phyloP scores from a whole-genome alignment of 306 rosid genomes.

The Corylus heterophylla region DNA sequence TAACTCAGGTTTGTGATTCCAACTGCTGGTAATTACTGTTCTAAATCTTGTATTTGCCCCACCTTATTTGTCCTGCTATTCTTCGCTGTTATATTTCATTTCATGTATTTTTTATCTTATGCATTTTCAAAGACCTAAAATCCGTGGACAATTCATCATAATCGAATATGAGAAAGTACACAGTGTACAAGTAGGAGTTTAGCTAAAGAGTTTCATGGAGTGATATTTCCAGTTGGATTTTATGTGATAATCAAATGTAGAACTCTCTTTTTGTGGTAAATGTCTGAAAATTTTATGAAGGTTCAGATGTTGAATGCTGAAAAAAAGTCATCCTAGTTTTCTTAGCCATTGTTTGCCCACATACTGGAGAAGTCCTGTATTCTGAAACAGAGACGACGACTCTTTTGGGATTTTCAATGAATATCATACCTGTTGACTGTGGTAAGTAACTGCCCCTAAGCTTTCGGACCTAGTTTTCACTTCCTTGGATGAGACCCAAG shows the following conservation, averaged over 20 bases:
- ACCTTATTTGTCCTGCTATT: background rate
- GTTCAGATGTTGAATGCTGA: too few relatives aligned
- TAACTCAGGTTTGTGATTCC: conserved; percentile 63
- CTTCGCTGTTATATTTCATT: background rate
- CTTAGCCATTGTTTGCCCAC: too few relatives aligned
- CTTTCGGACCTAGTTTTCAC: background rate
- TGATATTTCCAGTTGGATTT: background rate
- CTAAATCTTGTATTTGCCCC: background rate
- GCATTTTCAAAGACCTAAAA: conserved; percentile 5
- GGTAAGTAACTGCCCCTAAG: background rate
- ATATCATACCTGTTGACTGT: too few relatives aligned
- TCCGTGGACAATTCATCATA: background rate
- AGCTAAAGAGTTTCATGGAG: background rate
- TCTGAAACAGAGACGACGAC: too few relatives aligned
- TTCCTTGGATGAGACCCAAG: background rate
- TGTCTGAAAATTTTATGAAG: too few relatives aligned
- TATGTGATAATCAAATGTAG: background rate
- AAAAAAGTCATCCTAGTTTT: too few relatives aligned
- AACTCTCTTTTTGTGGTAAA: background rate
- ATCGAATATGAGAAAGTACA: background rate
- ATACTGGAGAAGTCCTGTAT: too few relatives aligned
- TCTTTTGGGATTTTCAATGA: too few relatives aligned
- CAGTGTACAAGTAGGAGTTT: background rate
- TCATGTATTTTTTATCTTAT: background rate
- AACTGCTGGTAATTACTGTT: background rate